These are phyloP conservation scores for Auxenochlorella pyrenoidosa DNA, from an alignment of 139 green algal species.

Conservation along the genomic window DNA sequence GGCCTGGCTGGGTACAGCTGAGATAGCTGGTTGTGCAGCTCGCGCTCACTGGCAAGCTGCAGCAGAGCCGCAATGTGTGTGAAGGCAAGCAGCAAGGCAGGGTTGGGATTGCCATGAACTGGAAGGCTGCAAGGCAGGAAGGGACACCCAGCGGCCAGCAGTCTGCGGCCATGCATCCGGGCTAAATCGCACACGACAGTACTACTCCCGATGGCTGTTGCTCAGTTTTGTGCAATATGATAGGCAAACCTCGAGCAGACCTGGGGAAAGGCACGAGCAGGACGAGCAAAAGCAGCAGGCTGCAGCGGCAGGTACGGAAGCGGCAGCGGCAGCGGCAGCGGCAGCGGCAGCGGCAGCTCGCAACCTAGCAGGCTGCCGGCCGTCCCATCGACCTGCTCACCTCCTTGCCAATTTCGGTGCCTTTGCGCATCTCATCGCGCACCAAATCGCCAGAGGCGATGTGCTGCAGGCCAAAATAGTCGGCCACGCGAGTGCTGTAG, in stretches of 20 bases:
- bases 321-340: neutral
- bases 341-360: neutral
- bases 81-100: too few relatives aligned
- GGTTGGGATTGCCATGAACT: neutral
- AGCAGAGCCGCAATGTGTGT: too few relatives aligned
- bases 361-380: neutral
- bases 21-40: neutral
- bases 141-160: too few relatives aligned
- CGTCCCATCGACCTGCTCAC: conserved; percentile 36
- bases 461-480: conserved; percentile 83
- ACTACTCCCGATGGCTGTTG: too few relatives aligned
- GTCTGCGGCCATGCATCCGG: too few relatives aligned
- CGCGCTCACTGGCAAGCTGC: neutral
- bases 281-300: neutral
- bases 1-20: neutral
- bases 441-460: conserved; percentile 97
- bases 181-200: too few relatives aligned
- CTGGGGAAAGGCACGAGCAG: neutral
- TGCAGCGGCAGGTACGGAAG: neutral
- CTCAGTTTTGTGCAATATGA: too few relatives aligned
- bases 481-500: conserved; percentile 44
- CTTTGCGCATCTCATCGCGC: conserved; percentile 82
- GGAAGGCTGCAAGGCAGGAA: neutral
- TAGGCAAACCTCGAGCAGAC: too few relatives aligned
- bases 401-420: conserved; percentile 71